Conservation (phyloP, 2,329 filamentous ascomycete genomes). For the Epicoccum sorghinum region DNA sequence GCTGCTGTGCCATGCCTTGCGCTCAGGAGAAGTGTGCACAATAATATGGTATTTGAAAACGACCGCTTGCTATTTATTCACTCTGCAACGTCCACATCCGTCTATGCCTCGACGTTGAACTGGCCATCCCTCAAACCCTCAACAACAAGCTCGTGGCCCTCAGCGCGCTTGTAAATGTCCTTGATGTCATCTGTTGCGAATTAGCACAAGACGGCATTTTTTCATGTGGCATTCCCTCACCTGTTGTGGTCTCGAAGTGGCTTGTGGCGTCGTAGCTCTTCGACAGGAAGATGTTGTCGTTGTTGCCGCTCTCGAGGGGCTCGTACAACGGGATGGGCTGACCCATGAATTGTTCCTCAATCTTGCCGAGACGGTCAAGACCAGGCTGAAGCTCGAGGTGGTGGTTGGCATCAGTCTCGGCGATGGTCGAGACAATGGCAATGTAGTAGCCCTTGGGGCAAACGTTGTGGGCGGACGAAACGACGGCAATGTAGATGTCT, state of each 20-base stretch:
- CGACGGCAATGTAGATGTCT: slow-evolving; percentile 97
- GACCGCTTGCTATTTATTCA: slow-evolving; percentile 18
- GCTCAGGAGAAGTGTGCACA: background rate
- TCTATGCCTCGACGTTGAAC: slow-evolving; percentile 65
- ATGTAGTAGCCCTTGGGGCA: slow-evolving; percentile 99
- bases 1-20: background rate
- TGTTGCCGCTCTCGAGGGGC: slow-evolving; percentile 79
- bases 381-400: slow-evolving; percentile 93
- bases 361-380: slow-evolving; percentile 87
- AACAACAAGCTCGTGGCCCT: slow-evolving; percentile 84
- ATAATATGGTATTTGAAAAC: slow-evolving; percentile 18
- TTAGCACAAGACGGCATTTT: slow-evolving; percentile 14
- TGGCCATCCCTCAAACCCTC: slow-evolving; percentile 83
- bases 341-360: slow-evolving; percentile 97
- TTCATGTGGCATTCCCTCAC: slow-evolving; percentile 46
- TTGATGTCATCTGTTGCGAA: slow-evolving; percentile 79
- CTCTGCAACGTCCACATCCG: background rate
- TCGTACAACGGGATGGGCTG: slow-evolving; percentile 93
- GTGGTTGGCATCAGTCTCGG: slow-evolving; percentile 89
- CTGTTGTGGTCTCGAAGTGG: slow-evolving; percentile 90
- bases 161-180: slow-evolving; percentile 86
- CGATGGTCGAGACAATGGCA: slow-evolving; percentile 96
- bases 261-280: slow-evolving; percentile 98
- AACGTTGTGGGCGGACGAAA: slow-evolving; percentile 95
- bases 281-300: slow-evolving; percentile 94